phyloP scores from a whole-genome alignment of 2,329 filamentous ascomycete species.

The Colletotrichum navitas region DNA sequence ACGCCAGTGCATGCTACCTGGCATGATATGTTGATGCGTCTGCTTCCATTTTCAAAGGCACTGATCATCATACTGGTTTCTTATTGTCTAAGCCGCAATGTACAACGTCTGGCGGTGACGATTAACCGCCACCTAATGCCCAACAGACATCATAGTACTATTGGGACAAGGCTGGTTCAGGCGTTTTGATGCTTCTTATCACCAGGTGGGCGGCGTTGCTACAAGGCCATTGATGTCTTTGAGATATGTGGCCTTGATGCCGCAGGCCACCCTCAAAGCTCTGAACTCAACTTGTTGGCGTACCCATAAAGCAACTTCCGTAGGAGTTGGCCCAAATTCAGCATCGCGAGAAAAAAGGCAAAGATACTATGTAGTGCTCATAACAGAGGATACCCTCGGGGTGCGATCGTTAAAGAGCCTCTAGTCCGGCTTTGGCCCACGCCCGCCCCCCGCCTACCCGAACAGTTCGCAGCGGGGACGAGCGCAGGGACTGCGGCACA shows the following conservation, averaged over 20 bases:
- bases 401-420: not conserved
- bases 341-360: not conserved
- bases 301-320: not conserved
- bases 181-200: conserved; percentile 11
- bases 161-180: not conserved
- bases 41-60: not conserved
- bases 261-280: conserved; percentile 5
- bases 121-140: not conserved
- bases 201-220: conserved; percentile 10
- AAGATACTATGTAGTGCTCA: not conserved
- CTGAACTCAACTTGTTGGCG: not conserved
- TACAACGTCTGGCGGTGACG: not conserved
- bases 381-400: not conserved
- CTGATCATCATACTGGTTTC: not conserved
- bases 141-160: not conserved
- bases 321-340: not conserved
- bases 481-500: not conserved
- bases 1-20: not conserved
- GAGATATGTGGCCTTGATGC: not conserved
- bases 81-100: conserved; percentile 2
- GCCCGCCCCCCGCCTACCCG: conserved; percentile 10
- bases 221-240: conserved; percentile 15
- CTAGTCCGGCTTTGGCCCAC: conserved; percentile 1
- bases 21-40: not conserved
- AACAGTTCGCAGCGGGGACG: conserved; percentile 20